phyloP scores from a whole-genome alignment of 2,329 filamentous ascomycete genomes.

The Aschersonia sp. region DNA sequence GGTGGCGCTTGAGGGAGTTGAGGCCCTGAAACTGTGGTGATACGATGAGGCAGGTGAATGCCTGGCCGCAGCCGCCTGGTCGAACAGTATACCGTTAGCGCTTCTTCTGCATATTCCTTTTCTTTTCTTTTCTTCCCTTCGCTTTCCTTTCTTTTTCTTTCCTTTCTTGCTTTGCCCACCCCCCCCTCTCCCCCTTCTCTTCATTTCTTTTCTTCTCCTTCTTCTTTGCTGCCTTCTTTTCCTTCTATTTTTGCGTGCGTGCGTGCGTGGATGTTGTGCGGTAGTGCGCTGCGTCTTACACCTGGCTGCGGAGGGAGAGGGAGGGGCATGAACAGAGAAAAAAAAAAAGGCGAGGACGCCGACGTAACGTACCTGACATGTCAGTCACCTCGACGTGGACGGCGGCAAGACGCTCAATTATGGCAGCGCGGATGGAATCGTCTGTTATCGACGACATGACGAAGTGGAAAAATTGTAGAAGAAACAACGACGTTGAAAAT shows the following conservation, averaged over 20 bases:
- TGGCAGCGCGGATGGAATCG: conserved; percentile 50
- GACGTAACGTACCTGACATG: conserved; percentile 55
- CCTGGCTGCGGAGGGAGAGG: too few species aligned
- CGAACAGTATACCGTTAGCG: too few species aligned
- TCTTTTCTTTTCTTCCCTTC: too few species aligned
- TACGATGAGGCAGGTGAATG: conserved; percentile 44
- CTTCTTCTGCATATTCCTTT: too few species aligned
- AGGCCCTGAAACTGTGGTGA: conserved; percentile 56
- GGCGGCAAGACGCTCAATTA: conserved; percentile 57
- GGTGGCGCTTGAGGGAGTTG: conserved; percentile 68
- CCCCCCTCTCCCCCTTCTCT: too few species aligned
- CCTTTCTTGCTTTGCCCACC: too few species aligned
- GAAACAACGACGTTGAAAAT: neutral
- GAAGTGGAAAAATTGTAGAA: neutral
- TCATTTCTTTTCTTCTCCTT: too few species aligned
- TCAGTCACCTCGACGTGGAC: conserved; percentile 78
- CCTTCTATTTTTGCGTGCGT: neutral
- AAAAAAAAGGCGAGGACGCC: too few species aligned
- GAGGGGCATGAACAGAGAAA: too few species aligned
- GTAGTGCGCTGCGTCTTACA: conserved; percentile 7
- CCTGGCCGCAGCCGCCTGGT: conserved; percentile 45
- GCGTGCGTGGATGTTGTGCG: neutral
- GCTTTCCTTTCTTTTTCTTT: too few species aligned
- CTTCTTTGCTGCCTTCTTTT: too few species aligned
- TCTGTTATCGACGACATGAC: conserved; percentile 45